Evolutionary conservation across 176 grass and related monocot genomes (phyloP).

Genomic region (Musa beccarii): DNA sequence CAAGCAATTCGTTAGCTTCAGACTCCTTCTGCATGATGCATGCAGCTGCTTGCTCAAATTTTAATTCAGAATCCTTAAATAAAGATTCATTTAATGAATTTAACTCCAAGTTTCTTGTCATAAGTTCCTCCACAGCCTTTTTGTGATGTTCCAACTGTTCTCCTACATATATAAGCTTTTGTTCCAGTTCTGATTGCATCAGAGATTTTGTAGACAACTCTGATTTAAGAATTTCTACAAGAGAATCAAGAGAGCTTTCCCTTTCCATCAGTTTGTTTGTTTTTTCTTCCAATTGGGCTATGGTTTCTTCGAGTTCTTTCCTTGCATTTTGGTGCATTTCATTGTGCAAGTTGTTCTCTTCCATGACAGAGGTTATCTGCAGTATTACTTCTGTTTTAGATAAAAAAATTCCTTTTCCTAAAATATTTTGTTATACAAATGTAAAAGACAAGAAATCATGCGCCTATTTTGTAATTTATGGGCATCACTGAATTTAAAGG

Average conservation of each 20-base stretch:
- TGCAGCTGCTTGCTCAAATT: conserved; percentile 39
- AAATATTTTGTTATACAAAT: conserved; percentile 3
- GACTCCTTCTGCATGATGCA: conserved; percentile 47
- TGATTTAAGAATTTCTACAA: conserved; percentile 16
- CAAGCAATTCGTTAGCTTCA: conserved; percentile 35
- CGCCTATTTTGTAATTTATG: too few species aligned
- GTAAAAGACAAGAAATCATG: background rate
- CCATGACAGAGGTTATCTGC: conserved; percentile 43
- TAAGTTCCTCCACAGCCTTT: conserved; percentile 53
- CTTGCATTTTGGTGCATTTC: conserved; percentile 53
- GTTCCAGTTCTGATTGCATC: conserved; percentile 66
- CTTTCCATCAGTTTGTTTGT: conserved; percentile 26
- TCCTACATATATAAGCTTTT: conserved; percentile 50
- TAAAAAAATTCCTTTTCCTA: conserved; percentile 9
- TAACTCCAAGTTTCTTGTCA: conserved; percentile 62
- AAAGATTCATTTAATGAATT: conserved; percentile 62
- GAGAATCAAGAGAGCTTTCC: conserved; percentile 9
- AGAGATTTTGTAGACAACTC: conserved; percentile 45
- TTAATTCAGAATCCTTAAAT: conserved; percentile 63
- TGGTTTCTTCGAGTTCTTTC: conserved; percentile 46
- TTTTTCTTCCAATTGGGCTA: conserved; percentile 49
- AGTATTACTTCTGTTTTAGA: conserved; percentile 16
- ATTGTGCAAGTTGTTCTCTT: conserved; percentile 56
- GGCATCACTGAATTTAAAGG: too few species aligned
- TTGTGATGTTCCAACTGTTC: conserved; percentile 67